phyloP scores from a whole-genome alignment of 1,139 yeast species.

The Tardiomyces blankii region DNA sequence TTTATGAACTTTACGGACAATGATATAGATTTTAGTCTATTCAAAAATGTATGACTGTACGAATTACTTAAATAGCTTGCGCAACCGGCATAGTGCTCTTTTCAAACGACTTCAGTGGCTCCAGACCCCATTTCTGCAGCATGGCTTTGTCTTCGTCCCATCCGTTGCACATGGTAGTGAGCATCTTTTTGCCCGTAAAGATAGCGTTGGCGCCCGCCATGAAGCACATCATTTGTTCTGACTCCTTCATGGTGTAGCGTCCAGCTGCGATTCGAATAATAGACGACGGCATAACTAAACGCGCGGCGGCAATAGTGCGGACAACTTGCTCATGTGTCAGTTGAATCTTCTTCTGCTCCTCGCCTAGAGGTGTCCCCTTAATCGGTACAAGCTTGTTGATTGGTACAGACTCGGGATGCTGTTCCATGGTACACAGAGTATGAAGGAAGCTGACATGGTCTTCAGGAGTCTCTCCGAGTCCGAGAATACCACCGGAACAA shows the following conservation, averaged over 20 bases:
- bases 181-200: conserved; percentile 72
- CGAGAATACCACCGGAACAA: conserved; percentile 73
- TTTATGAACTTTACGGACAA: neutral
- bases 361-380: conserved; percentile 63
- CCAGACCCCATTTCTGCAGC: conserved; percentile 61
- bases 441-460: conserved; percentile 62
- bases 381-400: conserved; percentile 70
- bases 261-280: conserved; percentile 75
- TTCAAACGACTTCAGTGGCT: conserved; percentile 51
- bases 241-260: conserved; percentile 68
- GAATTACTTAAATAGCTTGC: neutral
- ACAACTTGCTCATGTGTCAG: conserved; percentile 51
- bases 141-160: conserved; percentile 73
- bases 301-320: conserved; percentile 65
- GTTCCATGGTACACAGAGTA: conserved; percentile 54
- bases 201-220: conserved; percentile 75
- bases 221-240: conserved; percentile 65
- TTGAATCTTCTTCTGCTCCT: conserved; percentile 36
- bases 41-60: too few relatives aligned
- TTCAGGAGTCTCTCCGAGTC: conserved; percentile 62
- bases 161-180: conserved; percentile 74
- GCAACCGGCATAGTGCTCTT: neutral
- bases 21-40: too few relatives aligned
- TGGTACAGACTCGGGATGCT: conserved; percentile 76
- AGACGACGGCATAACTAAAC: conserved; percentile 60